A percentile compares a stretch with the other conserved stretches of the same genome.
phyloP scores from a whole-genome alignment of 2,329 filamentous ascomycete genomes.

The Claviceps sp. region DNA sequence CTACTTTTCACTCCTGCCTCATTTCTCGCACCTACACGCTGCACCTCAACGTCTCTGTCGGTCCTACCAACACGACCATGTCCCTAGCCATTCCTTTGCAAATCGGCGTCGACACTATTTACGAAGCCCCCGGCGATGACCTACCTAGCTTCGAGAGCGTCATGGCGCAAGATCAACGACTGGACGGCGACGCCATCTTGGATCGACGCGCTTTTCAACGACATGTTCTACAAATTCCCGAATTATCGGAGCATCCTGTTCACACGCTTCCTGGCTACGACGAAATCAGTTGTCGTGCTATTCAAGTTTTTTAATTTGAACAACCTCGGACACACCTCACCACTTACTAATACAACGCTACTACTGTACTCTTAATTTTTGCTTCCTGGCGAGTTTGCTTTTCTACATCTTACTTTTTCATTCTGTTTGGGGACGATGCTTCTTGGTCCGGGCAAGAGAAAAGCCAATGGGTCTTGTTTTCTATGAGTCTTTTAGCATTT shows the following conservation, averaged over 20 bases:
- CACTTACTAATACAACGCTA: background rate
- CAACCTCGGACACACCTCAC: no score
- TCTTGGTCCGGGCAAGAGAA: background rate
- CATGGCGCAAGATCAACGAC: slow-evolving; percentile 27
- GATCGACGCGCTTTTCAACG: slow-evolving; percentile 24
- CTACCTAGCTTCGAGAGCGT: slow-evolving; percentile 38
- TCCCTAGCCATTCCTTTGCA: slow-evolving; percentile 37
- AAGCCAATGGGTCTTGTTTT: background rate
- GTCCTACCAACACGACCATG: slow-evolving; percentile 28
- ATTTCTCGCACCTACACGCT: slow-evolving; percentile 41
- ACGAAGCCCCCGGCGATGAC: slow-evolving; percentile 19
- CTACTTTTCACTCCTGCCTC: slow-evolving; percentile 46
- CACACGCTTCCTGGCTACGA: slow-evolving; percentile 27
- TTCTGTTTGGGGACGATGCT: background rate
- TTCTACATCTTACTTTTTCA: no score
- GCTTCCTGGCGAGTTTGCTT: no score
- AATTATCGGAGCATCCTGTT: slow-evolving; percentile 17
- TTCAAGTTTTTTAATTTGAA: slow-evolving; percentile 5
- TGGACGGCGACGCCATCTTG: slow-evolving; percentile 30
- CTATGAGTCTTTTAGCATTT: background rate
- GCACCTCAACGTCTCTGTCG: slow-evolving; percentile 30
- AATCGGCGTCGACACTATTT: slow-evolving; percentile 29
- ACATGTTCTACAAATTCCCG: slow-evolving; percentile 23
- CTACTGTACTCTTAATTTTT: background rate
- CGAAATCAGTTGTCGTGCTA: slow-evolving; percentile 17